A percentile compares a stretch with the other conserved stretches of the same genome.
Conservation (phyloP, 2,329 filamentous ascomycete species). For the Parastagonospora avenae region DNA sequence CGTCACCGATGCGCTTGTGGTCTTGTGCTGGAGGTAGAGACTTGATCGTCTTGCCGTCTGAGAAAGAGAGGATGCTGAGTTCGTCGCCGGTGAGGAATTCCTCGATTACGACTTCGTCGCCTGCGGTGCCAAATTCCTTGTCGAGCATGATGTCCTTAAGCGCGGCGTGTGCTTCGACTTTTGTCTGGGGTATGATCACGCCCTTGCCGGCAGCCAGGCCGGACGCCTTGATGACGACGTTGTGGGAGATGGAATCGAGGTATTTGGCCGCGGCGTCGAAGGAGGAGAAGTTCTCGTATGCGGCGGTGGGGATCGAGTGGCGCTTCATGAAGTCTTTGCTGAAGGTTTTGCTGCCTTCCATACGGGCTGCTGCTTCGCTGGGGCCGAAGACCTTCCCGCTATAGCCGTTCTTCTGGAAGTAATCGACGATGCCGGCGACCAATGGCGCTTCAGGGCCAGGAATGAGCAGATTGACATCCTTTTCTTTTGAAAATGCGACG, state of each 20-base stretch:
- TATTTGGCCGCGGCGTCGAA: constrained; percentile 76
- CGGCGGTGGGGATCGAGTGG: constrained; percentile 86
- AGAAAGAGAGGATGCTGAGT: constrained; percentile 88
- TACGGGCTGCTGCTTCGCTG: constrained; percentile 77
- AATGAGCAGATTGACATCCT: constrained; percentile 80
- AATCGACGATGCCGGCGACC: constrained; percentile 85
- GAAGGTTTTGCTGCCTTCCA: constrained; percentile 97
- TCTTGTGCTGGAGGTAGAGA: constrained; percentile 91
- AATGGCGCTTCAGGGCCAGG: constrained; percentile 94
- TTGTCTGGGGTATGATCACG: constrained; percentile 83
- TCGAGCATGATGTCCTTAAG: constrained; percentile 90
- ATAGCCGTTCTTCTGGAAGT: constrained; percentile 67
- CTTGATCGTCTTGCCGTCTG: constrained; percentile 82
- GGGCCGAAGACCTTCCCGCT: constrained; percentile 83
- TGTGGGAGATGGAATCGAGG: constrained; percentile 54
- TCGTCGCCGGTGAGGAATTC: constrained; percentile 92
- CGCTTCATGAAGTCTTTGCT: constrained; percentile 98
- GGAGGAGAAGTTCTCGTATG: constrained; percentile 85
- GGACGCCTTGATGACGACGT: constrained; percentile 84
- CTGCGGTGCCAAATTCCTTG: constrained; percentile 83
- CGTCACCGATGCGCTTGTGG: constrained; percentile 93
- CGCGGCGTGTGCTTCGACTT: constrained; percentile 80
- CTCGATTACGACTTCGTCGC: constrained; percentile 92
- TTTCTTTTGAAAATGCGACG: constrained; percentile 73
- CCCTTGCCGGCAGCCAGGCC: constrained; percentile 95